Evolutionary conservation across 2,329 filamentous ascomycete genomes (phyloP).

Genomic region (Aureobasidium sp.): DNA sequence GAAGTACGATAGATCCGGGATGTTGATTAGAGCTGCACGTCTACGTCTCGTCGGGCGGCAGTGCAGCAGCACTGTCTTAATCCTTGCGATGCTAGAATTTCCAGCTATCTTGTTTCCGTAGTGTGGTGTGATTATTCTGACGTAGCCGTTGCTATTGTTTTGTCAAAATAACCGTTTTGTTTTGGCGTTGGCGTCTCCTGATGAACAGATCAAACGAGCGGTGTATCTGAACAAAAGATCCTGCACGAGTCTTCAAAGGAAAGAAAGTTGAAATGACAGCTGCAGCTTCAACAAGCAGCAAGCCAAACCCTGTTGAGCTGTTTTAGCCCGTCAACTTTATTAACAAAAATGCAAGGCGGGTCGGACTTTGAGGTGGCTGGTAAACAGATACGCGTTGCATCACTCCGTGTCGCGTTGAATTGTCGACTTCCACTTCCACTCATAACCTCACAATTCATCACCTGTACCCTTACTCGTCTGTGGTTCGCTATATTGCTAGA

Average conservation of each 20-base stretch:
- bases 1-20: not conserved
- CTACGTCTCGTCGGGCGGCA: not conserved
- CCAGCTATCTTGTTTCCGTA: not conserved
- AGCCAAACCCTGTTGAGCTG: not conserved
- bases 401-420: not conserved
- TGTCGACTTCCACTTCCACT: not conserved
- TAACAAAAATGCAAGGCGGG: not conserved
- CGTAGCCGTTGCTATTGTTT: conserved; percentile 11
- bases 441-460: not conserved
- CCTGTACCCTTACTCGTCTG: not conserved
- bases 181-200: conserved; percentile 1
- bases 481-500: not conserved
- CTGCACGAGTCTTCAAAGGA: not conserved
- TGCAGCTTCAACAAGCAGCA: not conserved
- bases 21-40: not conserved
- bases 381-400: not conserved
- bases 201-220: conserved; percentile 6
- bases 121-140: not conserved
- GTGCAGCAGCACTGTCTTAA: not conserved
- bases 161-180: conserved; percentile 4
- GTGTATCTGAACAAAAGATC: not conserved
- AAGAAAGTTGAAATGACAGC: not conserved
- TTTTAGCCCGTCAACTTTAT: not conserved
- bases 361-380: conserved; percentile 4
- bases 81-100: not conserved